Conservation (phyloP, 805 yeast species). For the Ogataea trehalophila region DNA sequence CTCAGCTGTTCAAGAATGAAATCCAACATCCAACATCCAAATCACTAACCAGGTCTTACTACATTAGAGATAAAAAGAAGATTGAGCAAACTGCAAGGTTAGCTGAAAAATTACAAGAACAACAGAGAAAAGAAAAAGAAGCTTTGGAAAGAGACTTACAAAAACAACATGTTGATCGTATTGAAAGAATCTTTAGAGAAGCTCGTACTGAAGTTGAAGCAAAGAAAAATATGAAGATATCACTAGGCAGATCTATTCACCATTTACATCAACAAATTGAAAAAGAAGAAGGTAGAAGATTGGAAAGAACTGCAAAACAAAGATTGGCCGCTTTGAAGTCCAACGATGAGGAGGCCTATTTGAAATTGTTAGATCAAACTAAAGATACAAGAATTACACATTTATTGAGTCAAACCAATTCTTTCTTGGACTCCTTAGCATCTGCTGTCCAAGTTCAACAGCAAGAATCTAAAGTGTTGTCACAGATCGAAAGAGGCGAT, state of each 20-base stretch:
- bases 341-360: constrained; percentile 84
- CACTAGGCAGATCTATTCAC: constrained; percentile 33
- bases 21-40: constrained; percentile 52
- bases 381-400: constrained; percentile 86
- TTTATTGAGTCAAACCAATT: constrained; percentile 72
- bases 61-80: constrained; percentile 62
- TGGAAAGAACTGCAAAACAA: constrained; percentile 80
- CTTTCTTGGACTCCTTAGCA: constrained; percentile 71
- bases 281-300: constrained; percentile 68
- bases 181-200: constrained; percentile 32
- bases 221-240: constrained; percentile 26
- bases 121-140: constrained; percentile 57
- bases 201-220: constrained; percentile 27
- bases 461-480: constrained; percentile 39
- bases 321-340: constrained; percentile 84
- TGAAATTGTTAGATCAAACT: constrained; percentile 77
- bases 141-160: constrained; percentile 48
- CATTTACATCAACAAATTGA: constrained; percentile 55
- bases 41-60: constrained; percentile 66
- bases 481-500: constrained; percentile 25
- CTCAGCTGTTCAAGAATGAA: constrained; percentile 50
- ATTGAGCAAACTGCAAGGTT: constrained; percentile 71
- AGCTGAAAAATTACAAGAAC: constrained; percentile 72
- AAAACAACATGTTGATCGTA: constrained; percentile 39
- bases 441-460: constrained; percentile 78